A percentile compares a stretch with the other conserved stretches of the same genome.
Evolutionary conservation across 768 basidiomycete species (phyloP).

Genomic region (Xerocomus brunneocitrinus): DNA sequence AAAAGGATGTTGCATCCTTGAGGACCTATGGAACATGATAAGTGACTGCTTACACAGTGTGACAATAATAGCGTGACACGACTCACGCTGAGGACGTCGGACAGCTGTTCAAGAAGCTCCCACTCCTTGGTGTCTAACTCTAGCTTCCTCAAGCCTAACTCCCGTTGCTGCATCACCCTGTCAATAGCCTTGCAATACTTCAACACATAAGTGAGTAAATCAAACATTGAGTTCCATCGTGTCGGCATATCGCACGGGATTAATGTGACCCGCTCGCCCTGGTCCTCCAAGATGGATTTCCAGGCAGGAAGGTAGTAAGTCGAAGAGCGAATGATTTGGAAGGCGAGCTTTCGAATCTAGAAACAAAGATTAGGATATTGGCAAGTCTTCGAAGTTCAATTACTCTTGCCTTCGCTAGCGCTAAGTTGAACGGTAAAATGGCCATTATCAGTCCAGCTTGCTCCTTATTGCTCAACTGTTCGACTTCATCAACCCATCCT

Average conservation of each 20-base stretch:
- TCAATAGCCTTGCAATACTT: background rate
- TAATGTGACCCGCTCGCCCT: background rate
- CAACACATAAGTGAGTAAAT: background rate
- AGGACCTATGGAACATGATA: background rate
- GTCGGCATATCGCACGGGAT: background rate
- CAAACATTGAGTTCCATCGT: background rate
- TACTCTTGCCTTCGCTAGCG: constrained; percentile 5
- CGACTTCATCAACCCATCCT: constrained; percentile 17
- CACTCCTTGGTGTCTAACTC: background rate
- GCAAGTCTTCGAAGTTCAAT: too few species aligned
- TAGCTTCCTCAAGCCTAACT: background rate
- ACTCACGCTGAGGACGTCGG: background rate
- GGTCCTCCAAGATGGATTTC: background rate
- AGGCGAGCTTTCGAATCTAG: background rate
- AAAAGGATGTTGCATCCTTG: background rate
- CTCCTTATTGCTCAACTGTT: constrained; percentile 8
- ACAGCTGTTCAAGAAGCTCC: background rate
- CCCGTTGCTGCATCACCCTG: background rate
- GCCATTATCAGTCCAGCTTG: background rate
- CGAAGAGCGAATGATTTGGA: background rate
- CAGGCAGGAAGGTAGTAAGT: background rate
- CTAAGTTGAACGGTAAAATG: constrained; percentile 10
- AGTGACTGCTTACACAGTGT: background rate
- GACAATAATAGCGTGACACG: too few species aligned
- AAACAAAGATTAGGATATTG: background rate